Evolutionary conservation across 441 rosid genomes (phyloP), one percentile per base, ranked within the genome.

Genomic region (Codiaeum variegatum): DNA sequence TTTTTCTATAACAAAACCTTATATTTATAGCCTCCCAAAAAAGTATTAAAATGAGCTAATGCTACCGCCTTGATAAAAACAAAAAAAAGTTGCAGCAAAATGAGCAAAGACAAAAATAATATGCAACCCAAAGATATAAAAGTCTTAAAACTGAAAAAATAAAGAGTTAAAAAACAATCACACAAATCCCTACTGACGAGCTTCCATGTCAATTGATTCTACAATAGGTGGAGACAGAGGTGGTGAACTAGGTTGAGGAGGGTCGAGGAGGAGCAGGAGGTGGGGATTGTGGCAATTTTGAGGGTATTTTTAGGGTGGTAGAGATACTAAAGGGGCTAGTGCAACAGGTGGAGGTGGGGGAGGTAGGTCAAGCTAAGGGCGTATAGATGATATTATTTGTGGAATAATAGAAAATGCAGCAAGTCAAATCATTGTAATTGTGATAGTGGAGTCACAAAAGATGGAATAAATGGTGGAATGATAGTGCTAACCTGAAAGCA

Each of bases 201-300:
- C n/a, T n/a, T n/a, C 88, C 36, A 51, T 72, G 72, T 76, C 80
- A 66, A 85, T 78, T 75, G 86, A 72, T 73, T 81, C 89, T 54
- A 76, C 77, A 28, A 72, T 32, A 40, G 83, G 83, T 38, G 88
- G 87, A 82, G 91, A 88, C 23, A 90, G 90, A 42, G 90, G 91
- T 15, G 98, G 93, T 65, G 92, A 90, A 80, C 81, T 83, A 64
- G 97, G 97, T 52, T 94, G 97, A 76, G 97, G 97, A 66, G 98
- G 96, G n/a, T n/a, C n/a, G n/a, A n/a, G n/a, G n/a, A n/a, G n/a
- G n/a, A 73, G 78, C 88, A 75, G 94, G 91, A 65, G 92, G 94
- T 56, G 86, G 85, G 2, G 93, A 81, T 71, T 87, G 87, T 58
- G 96, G 91, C 82, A 90, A 76, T 73, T 90, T 75, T 7, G 79